A percentile compares a stretch with the other conserved stretches of the same genome.
Conservation (phyloP, 2,329 filamentous ascomycete genomes). For the Pestalotiopsis sp. region DNA sequence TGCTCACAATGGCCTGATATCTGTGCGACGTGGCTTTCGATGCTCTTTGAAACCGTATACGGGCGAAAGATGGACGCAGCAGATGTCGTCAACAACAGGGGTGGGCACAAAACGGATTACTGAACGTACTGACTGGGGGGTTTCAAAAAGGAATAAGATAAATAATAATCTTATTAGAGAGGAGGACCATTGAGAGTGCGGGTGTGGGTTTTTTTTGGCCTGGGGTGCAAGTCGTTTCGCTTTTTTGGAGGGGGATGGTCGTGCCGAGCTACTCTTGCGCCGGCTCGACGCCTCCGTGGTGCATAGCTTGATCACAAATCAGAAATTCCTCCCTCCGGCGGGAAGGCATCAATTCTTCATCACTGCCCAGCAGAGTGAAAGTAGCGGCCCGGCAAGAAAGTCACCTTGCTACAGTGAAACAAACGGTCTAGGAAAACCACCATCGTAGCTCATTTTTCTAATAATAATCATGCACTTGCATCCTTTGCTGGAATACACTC, state of each 20-base stretch:
- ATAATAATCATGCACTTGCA: neutral
- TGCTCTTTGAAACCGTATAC: neutral
- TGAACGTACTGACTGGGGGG: neutral
- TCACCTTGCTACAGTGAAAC: neutral
- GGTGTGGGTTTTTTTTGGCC: neutral
- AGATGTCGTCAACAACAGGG: neutral
- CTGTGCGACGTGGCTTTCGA: neutral
- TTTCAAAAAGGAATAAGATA: neutral
- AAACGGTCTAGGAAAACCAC: neutral
- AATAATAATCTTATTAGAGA: neutral
- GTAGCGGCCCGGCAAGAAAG: neutral
- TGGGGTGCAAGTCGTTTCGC: neutral
- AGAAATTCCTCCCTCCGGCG: neutral
- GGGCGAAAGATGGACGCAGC: neutral
- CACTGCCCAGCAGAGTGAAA: neutral
- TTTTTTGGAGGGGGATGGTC: neutral
- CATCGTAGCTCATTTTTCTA: too few species aligned
- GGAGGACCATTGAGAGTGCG: neutral
- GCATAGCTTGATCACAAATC: slow-evolving; percentile 12
- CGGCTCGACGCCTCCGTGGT: neutral
- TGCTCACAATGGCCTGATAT: neutral
- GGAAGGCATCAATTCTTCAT: neutral
- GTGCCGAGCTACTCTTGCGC: slow-evolving; percentile 4
- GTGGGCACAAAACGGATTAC: neutral
- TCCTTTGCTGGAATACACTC: neutral